These are phyloP conservation scores for Vickermania ingenoplastis DNA, from an alignment of 208 protist genomes.

Conservation along the genomic window DNA sequence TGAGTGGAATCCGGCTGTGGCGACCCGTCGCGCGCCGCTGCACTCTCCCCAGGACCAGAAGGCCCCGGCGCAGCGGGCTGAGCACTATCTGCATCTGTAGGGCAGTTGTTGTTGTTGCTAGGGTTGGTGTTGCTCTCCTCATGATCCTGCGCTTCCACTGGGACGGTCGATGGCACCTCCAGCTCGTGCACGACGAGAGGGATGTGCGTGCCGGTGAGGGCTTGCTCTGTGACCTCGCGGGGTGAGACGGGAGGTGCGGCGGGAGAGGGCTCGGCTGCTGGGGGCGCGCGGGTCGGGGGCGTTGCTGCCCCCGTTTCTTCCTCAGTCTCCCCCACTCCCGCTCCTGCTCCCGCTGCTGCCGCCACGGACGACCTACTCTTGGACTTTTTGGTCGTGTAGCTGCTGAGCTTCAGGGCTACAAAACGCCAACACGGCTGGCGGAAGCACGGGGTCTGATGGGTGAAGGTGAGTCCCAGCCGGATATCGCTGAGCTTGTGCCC, in stretches of 20 bases:
- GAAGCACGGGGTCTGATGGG: conserved; percentile 39
- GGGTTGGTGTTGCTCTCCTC: not conserved
- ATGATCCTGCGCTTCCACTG: too few species aligned
- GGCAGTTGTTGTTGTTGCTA: not conserved
- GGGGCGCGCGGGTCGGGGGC: too few species aligned
- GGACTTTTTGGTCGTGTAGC: conserved; percentile 6
- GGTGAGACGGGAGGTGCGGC: not conserved
- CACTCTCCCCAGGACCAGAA: not conserved
- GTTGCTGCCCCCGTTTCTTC: too few species aligned
- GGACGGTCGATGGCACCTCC: too few species aligned
- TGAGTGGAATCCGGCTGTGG: too few species aligned
- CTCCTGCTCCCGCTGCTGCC: too few species aligned
- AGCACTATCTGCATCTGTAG: not conserved
- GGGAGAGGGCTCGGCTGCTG: too few species aligned
- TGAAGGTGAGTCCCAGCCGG: conserved; percentile 75
- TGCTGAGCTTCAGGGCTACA: conserved; percentile 43
- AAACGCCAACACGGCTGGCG: conserved; percentile 77
- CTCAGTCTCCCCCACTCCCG: too few species aligned
- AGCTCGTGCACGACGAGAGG: not conserved
- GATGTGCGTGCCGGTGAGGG: not conserved
- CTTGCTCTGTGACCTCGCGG: not conserved
- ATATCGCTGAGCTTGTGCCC: conserved; percentile 77
- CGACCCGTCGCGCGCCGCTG: too few species aligned
- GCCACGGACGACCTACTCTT: not conserved
- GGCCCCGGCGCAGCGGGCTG: not conserved